Evolutionary conservation across 257 asterid species (phyloP), one percentile per base, ranked within the genome.

Genomic region (Nicotiana obtusifolia): DNA sequence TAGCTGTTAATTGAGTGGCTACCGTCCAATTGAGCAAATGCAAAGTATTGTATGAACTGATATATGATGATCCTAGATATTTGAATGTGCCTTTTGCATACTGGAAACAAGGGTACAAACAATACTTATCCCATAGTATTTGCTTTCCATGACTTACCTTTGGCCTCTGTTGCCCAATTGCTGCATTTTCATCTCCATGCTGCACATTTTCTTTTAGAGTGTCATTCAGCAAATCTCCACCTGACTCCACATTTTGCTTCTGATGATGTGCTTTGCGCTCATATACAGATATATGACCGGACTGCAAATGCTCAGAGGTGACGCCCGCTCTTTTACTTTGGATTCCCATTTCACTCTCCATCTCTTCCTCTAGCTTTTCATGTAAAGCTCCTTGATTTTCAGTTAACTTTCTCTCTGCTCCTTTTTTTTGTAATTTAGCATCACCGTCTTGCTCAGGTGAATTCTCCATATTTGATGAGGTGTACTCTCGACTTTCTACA

Each of bases 401-500:
- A 65, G 90, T 91, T 83, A 88, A 81, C 88, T 86, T 92, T 80
- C 83, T 76, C 76, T 90, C 97, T 59, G 85, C 94, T 87, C 92
- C 92, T 83, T 87, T 91, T 81, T 85, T 90, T 71, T 89, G 92
- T 67, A 73, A 77, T 41, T 88, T 87, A 14, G 86, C 81, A 84
- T 84, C 91, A 28, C 79, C 89, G 52, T 89, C 93, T 41, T 37
- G 24, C 49, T 60, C 91, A n/a, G 84, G 88, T 65, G 95, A 90
- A 84, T 88, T 88, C 86, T 88, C 98, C 81, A 90, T 85, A 84
- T 92, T 90, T 81, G 93, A 87, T 54, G 97, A 91, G 82, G 89
- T 87, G 83, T 92, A 94, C 86, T 87, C 97, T 10, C 89, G 97
- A 85, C 98, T 95, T 81, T 86, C 93, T 64, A 86, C 90, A 61